Conservation (phyloP, 2,329 filamentous ascomycete genomes). For the Trichophyton schoenleinii region DNA sequence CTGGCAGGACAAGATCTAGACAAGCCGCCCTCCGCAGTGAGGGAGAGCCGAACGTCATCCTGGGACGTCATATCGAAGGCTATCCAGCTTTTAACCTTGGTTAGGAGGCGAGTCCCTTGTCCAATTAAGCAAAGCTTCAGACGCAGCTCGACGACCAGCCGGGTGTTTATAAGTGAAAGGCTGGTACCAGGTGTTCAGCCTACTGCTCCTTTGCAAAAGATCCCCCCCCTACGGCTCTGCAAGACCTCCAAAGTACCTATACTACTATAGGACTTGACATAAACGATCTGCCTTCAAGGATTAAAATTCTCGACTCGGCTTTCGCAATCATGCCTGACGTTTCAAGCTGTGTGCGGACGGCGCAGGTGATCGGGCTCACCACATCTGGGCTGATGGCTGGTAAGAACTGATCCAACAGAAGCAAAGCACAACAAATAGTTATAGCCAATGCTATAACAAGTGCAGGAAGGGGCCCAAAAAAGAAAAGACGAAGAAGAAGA, state of each 20-base stretch:
- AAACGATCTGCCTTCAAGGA: background rate
- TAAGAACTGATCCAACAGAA: constrained; percentile 1
- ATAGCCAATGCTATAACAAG: no score
- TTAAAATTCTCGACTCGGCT: background rate
- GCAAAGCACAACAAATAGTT: background rate
- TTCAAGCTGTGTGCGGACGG: constrained; percentile 7
- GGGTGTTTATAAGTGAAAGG: background rate
- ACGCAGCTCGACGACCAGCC: background rate
- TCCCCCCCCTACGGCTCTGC: background rate
- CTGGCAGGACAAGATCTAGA: background rate
- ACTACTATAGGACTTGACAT: background rate
- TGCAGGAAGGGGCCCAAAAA: background rate
- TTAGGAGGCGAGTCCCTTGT: background rate
- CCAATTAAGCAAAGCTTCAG: background rate
- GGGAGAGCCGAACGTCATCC: background rate
- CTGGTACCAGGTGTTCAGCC: background rate
- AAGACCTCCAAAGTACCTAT: background rate
- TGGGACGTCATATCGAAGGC: background rate
- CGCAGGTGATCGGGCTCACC: constrained; percentile 11
- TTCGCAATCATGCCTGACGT: background rate
- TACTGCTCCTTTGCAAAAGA: background rate
- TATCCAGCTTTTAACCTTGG: background rate
- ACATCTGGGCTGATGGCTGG: constrained; percentile 10
- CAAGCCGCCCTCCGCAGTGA: background rate
- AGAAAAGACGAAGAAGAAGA: background rate